Base-by-base conservation (phyloP, 805 yeast species). In the Pichia thaimueangensis region DNA sequence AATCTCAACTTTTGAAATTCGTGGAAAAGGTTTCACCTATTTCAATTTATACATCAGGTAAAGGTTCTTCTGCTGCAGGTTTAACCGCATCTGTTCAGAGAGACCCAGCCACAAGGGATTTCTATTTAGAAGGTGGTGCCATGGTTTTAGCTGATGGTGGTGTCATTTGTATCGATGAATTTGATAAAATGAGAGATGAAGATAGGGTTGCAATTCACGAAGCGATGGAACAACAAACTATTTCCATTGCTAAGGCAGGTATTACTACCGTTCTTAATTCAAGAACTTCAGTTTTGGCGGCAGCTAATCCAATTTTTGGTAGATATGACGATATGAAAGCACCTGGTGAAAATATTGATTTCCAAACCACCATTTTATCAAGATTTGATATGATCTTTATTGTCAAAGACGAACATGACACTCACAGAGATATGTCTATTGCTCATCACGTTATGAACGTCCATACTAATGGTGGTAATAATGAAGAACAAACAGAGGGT, bases 111-210 rank as follows among this genome's bases (percentile, higher is more conserved):
- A 85, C 96, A 0, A 70, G 96, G 49, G 98, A 93, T 54, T 93
- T 91, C 62, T 91, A 86, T 61, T 69, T 93, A 41, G 99, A 93
- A 73, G 98, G 99, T 47, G 99, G 99, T 65, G 99, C 99, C 8
- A 89, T 93, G 97, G 98, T 93, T n/a, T 70, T 93, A 39, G 98
- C 99, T 0, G 98, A 93, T 67, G 97, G 97, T 30, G 99, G 99
- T 51, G 97, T 93, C 39, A 97, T 91, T 37, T 93, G 97, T 73
- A 93, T 93, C 58, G 99, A 93, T 70, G 99, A 93, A 73, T 93
- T 93, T 59, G 99, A 93, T 64, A 93, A 93, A 70, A 93, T 93
- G 99, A 75, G 97, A 61, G 99, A 93, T 58, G 97, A 93, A 61
- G 98, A 93, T 64, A 76, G 99, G 59, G 97, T 93, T 30, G 97